Evolutionary conservation across 202 grass and related monocot genomes (phyloP).

Genomic region (Panicum hallii): DNA sequence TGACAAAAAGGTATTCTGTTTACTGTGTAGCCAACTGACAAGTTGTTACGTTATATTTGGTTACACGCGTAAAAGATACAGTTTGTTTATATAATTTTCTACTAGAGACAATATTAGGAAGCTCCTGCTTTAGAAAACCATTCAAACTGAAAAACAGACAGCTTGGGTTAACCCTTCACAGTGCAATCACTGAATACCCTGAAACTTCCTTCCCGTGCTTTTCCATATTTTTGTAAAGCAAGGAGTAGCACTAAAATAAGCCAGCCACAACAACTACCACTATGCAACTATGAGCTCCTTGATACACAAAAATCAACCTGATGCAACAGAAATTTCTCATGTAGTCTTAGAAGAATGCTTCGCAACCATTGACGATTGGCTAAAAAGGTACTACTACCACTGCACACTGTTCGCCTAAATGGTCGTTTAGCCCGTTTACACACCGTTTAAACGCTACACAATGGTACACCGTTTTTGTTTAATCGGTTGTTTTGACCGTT

Average conservation of each 20-base stretch:
- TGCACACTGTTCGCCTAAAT: neutral
- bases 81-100: neutral
- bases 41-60: neutral
- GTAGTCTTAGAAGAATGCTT: neutral
- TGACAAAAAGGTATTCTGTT: conserved; percentile 23
- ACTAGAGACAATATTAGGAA: conserved; percentile 10
- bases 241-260: neutral
- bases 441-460: too few relatives aligned
- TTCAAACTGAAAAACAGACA: neutral
- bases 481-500: too few relatives aligned
- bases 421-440: too few relatives aligned
- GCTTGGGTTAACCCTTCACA: neutral
- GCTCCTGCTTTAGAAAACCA: neutral
- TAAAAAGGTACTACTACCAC: neutral
- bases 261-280: neutral
- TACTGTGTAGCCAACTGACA: neutral
- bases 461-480: too few relatives aligned
- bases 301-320: neutral
- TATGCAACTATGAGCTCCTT: neutral
- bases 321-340: neutral
- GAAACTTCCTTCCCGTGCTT: neutral
- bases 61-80: neutral
- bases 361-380: neutral
- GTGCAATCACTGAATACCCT: neutral
- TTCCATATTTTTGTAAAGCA: neutral